Base-by-base conservation (phyloP, 2,329 filamentous ascomycete species). In the Trichophyton schoenleinii region DNA sequence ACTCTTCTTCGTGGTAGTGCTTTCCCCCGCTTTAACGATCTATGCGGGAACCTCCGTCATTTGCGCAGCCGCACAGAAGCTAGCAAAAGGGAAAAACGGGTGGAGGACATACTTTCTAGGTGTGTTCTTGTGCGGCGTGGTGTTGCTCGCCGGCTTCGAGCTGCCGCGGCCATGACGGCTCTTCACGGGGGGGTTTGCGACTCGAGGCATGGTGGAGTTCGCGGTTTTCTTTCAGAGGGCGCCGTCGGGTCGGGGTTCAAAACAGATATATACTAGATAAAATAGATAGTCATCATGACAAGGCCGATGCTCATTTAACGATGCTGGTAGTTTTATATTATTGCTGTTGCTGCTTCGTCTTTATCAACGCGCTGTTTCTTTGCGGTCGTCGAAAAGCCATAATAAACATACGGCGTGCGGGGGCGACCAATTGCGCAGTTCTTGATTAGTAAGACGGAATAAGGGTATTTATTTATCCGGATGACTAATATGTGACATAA, bases 111-210 rank as follows among this genome's bases (percentile, higher is more conserved):
- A 79, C 76, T 80, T 81, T 64, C 79, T 71, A 42, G 79, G 78
- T 25, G 79, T 77, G 65, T 74, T 71, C 67, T 80, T 81, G 66
- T 79, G 80, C 65, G 78, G 79, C 63, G 78, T 81, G 57, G 76
- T 75, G 22, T 61, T 59, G 15, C 18, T 22, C 58, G 69, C 72
- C 60, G 77, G 75, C 67, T 78, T 78, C 61, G 77, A 75, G 67
- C 72, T 66, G 31, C 67, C 67, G 55, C 69, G 74, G 65, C 73
- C 75, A 68, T 75, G 77, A 57, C 61, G 62, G 59, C 69, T 68
- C 64, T 75, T 75, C 55, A 71, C 71, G 25, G 75, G 74, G 7
- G 73, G 71, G 64, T 80, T 79, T 68, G 78, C 79, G 61, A 82
- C 77, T 72, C 81, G 80, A 73, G 81, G 80, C 81, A 84, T 84